Evolutionary conservation across 768 basidiomycete genomes (phyloP), one percentile per base, ranked within the genome.

Genomic region (Mycena polygramma): DNA sequence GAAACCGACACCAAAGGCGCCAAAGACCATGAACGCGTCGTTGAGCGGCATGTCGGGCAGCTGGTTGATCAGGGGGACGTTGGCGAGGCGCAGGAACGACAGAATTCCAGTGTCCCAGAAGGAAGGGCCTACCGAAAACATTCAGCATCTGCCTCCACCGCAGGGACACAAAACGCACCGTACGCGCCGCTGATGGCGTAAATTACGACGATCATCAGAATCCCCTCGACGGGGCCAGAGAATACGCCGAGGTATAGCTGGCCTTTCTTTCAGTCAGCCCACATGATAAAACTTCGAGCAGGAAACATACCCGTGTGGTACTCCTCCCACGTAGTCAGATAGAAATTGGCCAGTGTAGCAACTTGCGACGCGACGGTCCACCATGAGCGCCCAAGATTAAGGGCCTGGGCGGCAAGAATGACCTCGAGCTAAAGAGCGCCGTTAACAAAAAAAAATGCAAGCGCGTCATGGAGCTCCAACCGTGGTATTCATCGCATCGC

Each of bases 191-290:
- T 92, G 61, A 97, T 82, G 37, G 90, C 73, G 82, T 92, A 98
- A 63, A 98, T 91, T 11, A 74, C 78, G 35, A 92, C 84, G 64
- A 99, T 92, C 80, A 98, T 87, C 43, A 99, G 83, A 73, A 99
- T 97, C 9, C 98, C 98, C 79, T 99, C 98, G 2, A 98, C 94
- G 0, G 98, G 97, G 0, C 98, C 97, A 19, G 95, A 97, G 80
- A 97, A 97, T 41, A 92, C 89, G 11, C 94, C 96, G 20, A 99
- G 91, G 84, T 91, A 99, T 19, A 99, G 84, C 72, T 93, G 91
- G 35, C 97, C n/a, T n/a, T n/a, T n/a, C n/a, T n/a, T n/a, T n/a
- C n/a, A n/a, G n/a, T n/a, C n/a, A n/a, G n/a, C n/a, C n/a, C n/a
- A n/a, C n/a, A n/a, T n/a, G n/a, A n/a, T n/a, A n/a, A n/a, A n/a